These are phyloP conservation scores for Trichoderma brevicompactum DNA, from an alignment of 2,329 filamentous ascomycete genomes.

Conservation along the genomic window DNA sequence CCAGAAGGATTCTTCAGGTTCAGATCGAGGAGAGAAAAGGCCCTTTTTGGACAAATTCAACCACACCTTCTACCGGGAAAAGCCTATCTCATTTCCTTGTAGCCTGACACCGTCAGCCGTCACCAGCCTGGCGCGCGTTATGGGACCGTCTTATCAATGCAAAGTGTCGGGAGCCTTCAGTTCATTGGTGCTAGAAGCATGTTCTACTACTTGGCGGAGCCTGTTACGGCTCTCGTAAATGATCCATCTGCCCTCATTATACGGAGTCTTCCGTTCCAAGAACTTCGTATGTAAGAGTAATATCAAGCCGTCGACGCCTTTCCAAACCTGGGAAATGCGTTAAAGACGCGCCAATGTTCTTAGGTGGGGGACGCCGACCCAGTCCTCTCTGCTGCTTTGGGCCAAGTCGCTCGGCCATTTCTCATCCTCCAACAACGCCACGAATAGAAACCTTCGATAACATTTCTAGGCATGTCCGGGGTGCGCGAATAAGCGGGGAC, in stretches of 20 bases:
- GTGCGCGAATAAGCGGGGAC: conserved; percentile 17
- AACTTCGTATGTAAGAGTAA: conserved; percentile 8
- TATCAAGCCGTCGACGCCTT: background rate
- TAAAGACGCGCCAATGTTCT: conserved; percentile 1
- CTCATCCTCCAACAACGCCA: conserved; percentile 20
- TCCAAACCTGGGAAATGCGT: background rate
- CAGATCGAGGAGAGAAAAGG: background rate
- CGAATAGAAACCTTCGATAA: conserved; percentile 21
- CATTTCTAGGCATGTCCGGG: conserved; percentile 25
- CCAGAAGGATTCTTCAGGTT: conserved; percentile 14
- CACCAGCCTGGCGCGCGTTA: background rate
- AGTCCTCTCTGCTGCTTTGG: conserved; percentile 12
- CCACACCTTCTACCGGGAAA: background rate
- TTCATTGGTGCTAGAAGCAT: background rate
- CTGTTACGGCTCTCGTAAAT: background rate
- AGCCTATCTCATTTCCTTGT: background rate
- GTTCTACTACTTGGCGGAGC: background rate
- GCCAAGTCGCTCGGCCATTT: conserved; percentile 21
- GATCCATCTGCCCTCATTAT: background rate
- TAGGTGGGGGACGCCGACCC: conserved; percentile 6
- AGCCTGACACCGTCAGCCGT: background rate
- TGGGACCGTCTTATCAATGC: background rate
- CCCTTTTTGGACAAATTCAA: background rate
- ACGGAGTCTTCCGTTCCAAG: background rate
- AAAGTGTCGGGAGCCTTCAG: background rate